These are phyloP conservation scores for Lactarius sanguifluus DNA, from an alignment of 768 basidiomycete genomes.

Conservation along the genomic window DNA sequence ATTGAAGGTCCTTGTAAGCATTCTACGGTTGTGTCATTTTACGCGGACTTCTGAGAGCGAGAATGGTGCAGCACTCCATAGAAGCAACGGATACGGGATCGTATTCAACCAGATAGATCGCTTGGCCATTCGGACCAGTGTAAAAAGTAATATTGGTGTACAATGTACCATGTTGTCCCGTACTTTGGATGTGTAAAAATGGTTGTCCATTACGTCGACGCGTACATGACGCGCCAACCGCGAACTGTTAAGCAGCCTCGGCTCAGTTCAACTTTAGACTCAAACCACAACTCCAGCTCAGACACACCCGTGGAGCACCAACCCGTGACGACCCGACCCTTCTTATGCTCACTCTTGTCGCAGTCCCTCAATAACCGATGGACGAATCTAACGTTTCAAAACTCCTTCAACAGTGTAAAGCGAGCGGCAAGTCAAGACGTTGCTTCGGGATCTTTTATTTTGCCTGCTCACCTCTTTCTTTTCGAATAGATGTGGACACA, in stretches of 20 bases:
- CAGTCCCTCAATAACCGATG: slow-evolving; percentile 28
- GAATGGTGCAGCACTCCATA: slow-evolving; percentile 24
- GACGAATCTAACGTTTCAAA: slow-evolving; percentile 34
- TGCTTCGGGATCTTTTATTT: neutral
- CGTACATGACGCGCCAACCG: slow-evolving; percentile 11
- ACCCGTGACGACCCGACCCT: slow-evolving; percentile 6
- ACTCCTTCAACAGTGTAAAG: slow-evolving; percentile 36
- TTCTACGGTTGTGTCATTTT: neutral
- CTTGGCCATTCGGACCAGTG: slow-evolving; percentile 84
- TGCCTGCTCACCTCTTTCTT: slow-evolving; percentile 20
- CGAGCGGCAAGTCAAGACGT: slow-evolving; percentile 33
- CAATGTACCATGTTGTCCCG: neutral
- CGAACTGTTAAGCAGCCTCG: neutral
- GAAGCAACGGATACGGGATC: slow-evolving; percentile 89
- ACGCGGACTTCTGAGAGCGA: slow-evolving; percentile 15
- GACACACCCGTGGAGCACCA: neutral
- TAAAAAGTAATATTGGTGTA: neutral
- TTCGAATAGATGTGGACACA: slow-evolving; percentile 65
- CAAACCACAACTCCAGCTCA: slow-evolving; percentile 13
- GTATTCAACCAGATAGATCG: slow-evolving; percentile 74
- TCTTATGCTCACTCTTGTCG: slow-evolving; percentile 11
- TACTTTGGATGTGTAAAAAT: neutral
- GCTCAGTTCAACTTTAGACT: neutral
- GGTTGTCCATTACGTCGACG: slow-evolving; percentile 13
- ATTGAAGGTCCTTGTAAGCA: slow-evolving; percentile 72